A percentile compares a stretch with the other conserved stretches of the same genome.
These are phyloP conservation scores for Patellifolia procumbens DNA, from an alignment of 179 eudicot species.

Conservation along the genomic window DNA sequence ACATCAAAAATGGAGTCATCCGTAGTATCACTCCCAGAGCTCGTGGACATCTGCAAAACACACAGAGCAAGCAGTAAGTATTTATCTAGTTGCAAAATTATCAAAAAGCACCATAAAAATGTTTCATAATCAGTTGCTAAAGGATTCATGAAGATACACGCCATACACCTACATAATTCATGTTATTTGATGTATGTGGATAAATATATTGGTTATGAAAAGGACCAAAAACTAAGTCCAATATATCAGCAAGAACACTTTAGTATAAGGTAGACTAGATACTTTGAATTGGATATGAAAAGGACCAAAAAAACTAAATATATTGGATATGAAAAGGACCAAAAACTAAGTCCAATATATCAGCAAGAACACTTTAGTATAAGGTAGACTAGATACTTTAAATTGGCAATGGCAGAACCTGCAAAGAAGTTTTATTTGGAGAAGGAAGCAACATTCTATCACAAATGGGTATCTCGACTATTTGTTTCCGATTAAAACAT, in stretches of 20 bases:
- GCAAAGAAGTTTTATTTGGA: not conserved
- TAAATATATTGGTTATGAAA: not conserved
- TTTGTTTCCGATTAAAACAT: not conserved
- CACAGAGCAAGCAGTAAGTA: not conserved
- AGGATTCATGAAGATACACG: not conserved
- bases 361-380: no score
- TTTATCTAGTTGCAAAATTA: not conserved
- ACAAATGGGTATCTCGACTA: not conserved
- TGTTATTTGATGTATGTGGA: not conserved
- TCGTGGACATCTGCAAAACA: constrained; percentile 58
- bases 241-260: not conserved
- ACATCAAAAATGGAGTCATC: constrained; percentile 45
- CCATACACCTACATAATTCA: not conserved
- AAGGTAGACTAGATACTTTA: no score
- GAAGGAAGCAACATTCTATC: not conserved
- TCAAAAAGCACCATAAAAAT: not conserved
- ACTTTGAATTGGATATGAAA: no score
- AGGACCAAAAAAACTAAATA: no score
- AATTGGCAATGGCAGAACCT: not conserved
- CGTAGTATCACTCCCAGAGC: constrained; percentile 58
- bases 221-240: not conserved
- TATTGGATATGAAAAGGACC: no score
- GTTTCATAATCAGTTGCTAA: not conserved
- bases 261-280: not conserved
- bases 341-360: no score